Evolutionary conservation across 495 filamentous ascomycete genomes (phyloP).

Genomic region (Daldinia grandis): DNA sequence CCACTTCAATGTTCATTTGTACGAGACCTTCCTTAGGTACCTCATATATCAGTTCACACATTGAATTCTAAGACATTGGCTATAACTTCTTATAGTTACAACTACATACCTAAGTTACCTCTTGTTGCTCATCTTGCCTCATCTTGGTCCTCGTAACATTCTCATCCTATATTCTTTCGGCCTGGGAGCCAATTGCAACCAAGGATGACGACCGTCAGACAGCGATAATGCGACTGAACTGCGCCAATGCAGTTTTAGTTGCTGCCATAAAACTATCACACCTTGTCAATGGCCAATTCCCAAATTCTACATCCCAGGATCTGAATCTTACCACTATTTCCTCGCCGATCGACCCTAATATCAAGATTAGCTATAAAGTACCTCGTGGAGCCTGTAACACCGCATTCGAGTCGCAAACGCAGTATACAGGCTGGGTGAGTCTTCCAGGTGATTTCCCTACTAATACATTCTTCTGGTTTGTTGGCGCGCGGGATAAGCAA

Average conservation of each 20-base stretch:
- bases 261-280: conserved; percentile 6
- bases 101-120: neutral
- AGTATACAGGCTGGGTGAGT: conserved; percentile 61
- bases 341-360: conserved; percentile 65
- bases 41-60: neutral
- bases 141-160: neutral
- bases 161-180: neutral
- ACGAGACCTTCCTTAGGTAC: neutral
- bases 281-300: conserved; percentile 13
- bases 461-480: conserved; percentile 81
- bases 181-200: conserved; percentile 1
- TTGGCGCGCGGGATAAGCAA: conserved; percentile 68
- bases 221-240: conserved; percentile 31
- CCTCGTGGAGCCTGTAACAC: conserved; percentile 63
- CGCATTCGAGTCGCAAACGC: conserved; percentile 64
- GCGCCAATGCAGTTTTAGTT: conserved; percentile 28
- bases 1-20: neutral
- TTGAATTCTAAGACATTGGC: neutral
- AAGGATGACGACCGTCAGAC: conserved; percentile 24
- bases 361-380: conserved; percentile 68
- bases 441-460: conserved; percentile 65
- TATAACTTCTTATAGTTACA: neutral
- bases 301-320: conserved; percentile 8
- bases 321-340: conserved; percentile 59
- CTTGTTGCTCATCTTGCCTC: neutral